Evolutionary conservation across 2,329 filamentous ascomycete genomes (phyloP).

Genomic region (Pseudopithomyces maydicus): DNA sequence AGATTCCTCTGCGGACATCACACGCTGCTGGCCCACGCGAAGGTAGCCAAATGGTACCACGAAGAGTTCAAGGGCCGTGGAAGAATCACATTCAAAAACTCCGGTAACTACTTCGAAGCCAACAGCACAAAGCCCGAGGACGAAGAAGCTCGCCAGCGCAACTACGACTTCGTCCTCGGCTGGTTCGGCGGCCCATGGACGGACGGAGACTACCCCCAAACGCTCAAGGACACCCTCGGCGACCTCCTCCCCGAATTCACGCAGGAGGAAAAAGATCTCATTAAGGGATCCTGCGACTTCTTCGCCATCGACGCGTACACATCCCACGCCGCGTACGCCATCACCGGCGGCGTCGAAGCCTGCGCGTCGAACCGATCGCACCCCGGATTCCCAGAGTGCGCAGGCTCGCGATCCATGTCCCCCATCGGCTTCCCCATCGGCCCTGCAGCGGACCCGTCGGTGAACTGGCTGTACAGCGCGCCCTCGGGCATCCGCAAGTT

Average conservation of each 20-base stretch:
- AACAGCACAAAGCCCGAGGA: constrained; percentile 45
- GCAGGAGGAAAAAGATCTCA: constrained; percentile 45
- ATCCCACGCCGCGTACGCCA: constrained; percentile 36
- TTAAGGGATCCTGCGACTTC: constrained; percentile 52
- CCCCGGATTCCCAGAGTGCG: constrained; percentile 50
- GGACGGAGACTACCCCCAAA: constrained; percentile 50
- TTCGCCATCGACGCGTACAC: constrained; percentile 49
- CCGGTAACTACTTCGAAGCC: constrained; percentile 48
- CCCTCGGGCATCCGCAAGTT: constrained; percentile 48
- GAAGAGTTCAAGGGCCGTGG: constrained; percentile 51
- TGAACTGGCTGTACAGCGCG: constrained; percentile 49
- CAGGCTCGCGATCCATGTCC: constrained; percentile 35
- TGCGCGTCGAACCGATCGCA: constrained; percentile 49
- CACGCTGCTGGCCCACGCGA: constrained; percentile 50
- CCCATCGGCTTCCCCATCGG: constrained; percentile 53
- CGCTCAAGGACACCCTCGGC: constrained; percentile 47
- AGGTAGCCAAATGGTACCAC: constrained; percentile 52
- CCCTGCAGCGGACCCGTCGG: constrained; percentile 49
- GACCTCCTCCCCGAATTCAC: constrained; percentile 47
- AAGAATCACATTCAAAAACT: constrained; percentile 52
- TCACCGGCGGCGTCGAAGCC: constrained; percentile 41
- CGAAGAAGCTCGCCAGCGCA: constrained; percentile 44
- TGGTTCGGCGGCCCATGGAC: constrained; percentile 56
- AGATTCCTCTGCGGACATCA: constrained; percentile 53
- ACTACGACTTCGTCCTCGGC: constrained; percentile 49